Percentiles rank a stretch among this genome's conserved stretches.
Evolutionary conservation across 352 stramenopile genomes (phyloP).

Genomic region (Pythium guiyangense): DNA sequence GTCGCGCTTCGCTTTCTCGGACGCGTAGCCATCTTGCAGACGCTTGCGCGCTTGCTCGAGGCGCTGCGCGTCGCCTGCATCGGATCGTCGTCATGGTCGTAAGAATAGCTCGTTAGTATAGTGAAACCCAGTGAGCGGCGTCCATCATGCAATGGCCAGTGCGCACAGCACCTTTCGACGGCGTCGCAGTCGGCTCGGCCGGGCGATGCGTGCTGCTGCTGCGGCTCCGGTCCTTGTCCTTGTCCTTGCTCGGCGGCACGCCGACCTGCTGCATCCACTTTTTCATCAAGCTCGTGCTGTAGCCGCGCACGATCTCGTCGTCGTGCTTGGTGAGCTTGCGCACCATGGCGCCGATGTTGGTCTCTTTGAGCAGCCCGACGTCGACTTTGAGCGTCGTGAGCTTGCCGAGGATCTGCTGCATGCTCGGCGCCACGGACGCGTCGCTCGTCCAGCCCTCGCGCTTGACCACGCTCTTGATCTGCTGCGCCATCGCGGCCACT

Average conservation of each 20-base stretch:
- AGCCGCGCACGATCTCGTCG: conserved; percentile 73
- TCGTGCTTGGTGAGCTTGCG: conserved; percentile 86
- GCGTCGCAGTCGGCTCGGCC: neutral
- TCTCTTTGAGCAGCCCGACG: conserved; percentile 68
- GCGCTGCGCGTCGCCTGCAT: conserved; percentile 32
- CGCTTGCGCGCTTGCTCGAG: conserved; percentile 70
- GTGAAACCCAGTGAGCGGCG: neutral
- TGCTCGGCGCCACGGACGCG: conserved; percentile 44
- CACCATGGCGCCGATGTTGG: conserved; percentile 74
- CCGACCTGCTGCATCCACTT: conserved; percentile 81
- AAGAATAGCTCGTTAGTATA: neutral
- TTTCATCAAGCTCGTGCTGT: conserved; percentile 76
- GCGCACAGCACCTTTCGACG: conserved; percentile 4
- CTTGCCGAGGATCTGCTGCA: conserved; percentile 63
- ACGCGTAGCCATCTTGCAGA: conserved; percentile 73
- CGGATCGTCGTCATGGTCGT: no score
- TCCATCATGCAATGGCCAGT: no score
- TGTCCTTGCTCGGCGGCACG: conserved; percentile 16
- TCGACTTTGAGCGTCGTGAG: conserved; percentile 79
- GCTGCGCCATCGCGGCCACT: conserved; percentile 57
- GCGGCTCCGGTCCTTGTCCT: conserved; percentile 8
- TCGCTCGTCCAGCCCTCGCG: conserved; percentile 65
- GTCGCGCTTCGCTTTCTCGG: conserved; percentile 62
- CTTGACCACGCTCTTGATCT: conserved; percentile 64
- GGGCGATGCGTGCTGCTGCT: neutral